Evolutionary conservation across 202 grass and related monocot genomes (phyloP), one percentile per base, ranked within the genome.

Genomic region (Cymbopogon flexuosus): DNA sequence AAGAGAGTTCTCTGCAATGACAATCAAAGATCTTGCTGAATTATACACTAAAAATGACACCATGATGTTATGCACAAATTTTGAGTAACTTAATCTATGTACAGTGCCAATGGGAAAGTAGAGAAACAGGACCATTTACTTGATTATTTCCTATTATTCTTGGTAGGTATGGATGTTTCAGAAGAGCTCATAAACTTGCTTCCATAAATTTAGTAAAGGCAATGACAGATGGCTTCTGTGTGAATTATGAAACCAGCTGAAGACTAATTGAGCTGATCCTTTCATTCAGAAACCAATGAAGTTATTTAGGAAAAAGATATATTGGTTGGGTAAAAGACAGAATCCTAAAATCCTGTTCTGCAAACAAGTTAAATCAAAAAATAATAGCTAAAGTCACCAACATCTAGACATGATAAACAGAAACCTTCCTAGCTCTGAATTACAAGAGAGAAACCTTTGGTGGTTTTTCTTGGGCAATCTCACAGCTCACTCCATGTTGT

Each of bases 1-100:
- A 98, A 98, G 51, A 98, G 88, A 66, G 95, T 98, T 80, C 83
- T 81, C 92, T 98, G 84, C 81, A 89, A 78, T 63, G 19, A 37
- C 45, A 87, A 90, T 80, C 12, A 80, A 6, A 82, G 72, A 40
- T 43, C 1, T 70, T 43, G 77, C 36, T 70, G 15, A 69, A 70
- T 70, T 57, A 14, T 62, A 62, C 24, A 79, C 1, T 58, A 5
- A 21, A 79, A 68, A 79, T 68, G 14, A 12, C n/a, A 2, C 22
- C 8, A n/a, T 11, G 12, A 57, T 59, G 13, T 18, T 19, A 45
- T 4, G 18, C 47, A n/a, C 47, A 51, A 51, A 18, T 51, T 51
- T 51, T 5, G 15, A 51, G 47, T 51, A n/a, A 51, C 16, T 51
- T 51, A 51, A 51, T 7, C 46, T 49, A 49, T 49, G 15, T 16